Percentiles rank a stretch among this genome's conserved stretches.
Evolutionary conservation across 257 asterid genomes (phyloP).

Genomic region (Nicotiana attenuata): DNA sequence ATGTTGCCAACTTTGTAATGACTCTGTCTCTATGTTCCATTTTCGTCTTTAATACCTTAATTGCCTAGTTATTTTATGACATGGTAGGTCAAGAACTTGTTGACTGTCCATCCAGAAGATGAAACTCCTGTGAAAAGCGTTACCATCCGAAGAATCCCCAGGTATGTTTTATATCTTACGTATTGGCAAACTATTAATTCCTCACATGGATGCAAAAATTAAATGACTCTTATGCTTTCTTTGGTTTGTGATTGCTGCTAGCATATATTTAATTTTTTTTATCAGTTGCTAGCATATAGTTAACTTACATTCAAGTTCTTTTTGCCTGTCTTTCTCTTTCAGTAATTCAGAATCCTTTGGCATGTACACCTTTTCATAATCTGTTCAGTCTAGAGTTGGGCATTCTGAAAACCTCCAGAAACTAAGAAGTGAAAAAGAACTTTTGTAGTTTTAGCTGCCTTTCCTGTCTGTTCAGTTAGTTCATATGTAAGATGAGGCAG

Average conservation of each 20-base stretch:
- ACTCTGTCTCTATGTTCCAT: background rate
- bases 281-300: background rate
- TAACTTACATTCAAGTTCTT: background rate
- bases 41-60: background rate
- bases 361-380: background rate
- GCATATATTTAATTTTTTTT: no score
- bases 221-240: background rate
- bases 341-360: background rate
- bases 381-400: background rate
- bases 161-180: constrained; percentile 29
- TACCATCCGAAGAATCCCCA: constrained; percentile 81
- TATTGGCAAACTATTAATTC: background rate
- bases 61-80: background rate
- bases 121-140: constrained; percentile 72
- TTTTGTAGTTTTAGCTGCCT: background rate
- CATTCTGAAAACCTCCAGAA: background rate
- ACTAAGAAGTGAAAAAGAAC: background rate
- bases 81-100: constrained; percentile 68
- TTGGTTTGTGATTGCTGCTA: background rate
- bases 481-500: background rate
- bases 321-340: background rate
- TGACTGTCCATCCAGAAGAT: constrained; percentile 77
- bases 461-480: background rate
- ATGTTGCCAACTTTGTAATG: background rate
- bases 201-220: background rate